Evolutionary conservation across 2,329 filamentous ascomycete species (phyloP).

Genomic region (Akanthomyces lecanii): DNA sequence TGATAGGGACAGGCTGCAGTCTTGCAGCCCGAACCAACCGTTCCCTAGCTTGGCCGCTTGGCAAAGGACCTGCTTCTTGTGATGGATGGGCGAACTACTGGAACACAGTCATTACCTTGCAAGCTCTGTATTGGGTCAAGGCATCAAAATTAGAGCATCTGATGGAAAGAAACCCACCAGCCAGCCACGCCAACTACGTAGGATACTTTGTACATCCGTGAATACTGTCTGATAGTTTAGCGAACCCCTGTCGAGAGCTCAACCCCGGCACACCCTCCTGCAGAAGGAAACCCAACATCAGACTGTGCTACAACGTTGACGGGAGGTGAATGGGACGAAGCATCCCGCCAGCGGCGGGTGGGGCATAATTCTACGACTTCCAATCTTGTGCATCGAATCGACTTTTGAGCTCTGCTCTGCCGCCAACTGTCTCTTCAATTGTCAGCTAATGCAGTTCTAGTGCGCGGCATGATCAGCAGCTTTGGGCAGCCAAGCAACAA

Average conservation of each 20-base stretch:
- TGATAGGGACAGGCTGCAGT: background rate
- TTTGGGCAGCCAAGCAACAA: too few relatives aligned
- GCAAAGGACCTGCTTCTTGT: background rate
- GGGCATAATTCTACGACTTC: background rate
- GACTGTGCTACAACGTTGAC: constrained; percentile 6
- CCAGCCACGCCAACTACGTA: background rate
- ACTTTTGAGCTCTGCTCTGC: background rate
- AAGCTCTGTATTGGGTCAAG: background rate
- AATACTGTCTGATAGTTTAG: background rate
- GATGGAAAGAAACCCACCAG: background rate
- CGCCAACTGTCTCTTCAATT: background rate
- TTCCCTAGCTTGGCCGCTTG: background rate
- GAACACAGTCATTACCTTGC: background rate
- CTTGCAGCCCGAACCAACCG: background rate
- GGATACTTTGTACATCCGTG: background rate
- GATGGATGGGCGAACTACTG: background rate
- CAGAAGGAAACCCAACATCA: background rate
- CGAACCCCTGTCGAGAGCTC: background rate
- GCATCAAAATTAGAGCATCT: background rate
- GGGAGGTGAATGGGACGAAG: constrained; percentile 9
- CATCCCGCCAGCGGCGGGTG: background rate
- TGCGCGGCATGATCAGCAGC: background rate
- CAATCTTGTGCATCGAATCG: background rate
- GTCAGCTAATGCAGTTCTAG: background rate
- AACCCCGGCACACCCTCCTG: background rate